These are phyloP conservation scores for Fusarium coicis DNA, from an alignment of 2,329 filamentous ascomycete species.

Conservation along the genomic window DNA sequence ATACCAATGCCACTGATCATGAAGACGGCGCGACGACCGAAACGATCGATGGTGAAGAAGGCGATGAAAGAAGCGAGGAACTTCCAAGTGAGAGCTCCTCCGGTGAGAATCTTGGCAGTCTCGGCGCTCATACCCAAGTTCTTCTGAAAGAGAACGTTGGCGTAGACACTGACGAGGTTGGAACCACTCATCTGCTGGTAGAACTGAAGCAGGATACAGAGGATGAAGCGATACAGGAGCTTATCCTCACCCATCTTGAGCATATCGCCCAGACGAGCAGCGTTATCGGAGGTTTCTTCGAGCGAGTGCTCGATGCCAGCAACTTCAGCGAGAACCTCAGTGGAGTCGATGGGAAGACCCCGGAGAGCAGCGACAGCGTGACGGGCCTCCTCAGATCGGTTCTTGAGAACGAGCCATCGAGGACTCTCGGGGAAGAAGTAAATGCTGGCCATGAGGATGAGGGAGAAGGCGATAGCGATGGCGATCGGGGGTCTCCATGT, in stretches of 20 bases:
- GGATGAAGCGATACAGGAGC: conserved; percentile 57
- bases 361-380: conserved; percentile 52
- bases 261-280: conserved; percentile 55
- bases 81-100: conserved; percentile 48
- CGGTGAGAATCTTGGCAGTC: conserved; percentile 40
- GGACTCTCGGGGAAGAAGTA: conserved; percentile 52
- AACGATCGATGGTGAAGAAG: conserved; percentile 46
- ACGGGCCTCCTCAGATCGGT: conserved; percentile 46
- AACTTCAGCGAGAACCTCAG: conserved; percentile 55
- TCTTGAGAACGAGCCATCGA: conserved; percentile 51
- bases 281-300: conserved; percentile 53
- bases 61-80: conserved; percentile 45
- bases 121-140: conserved; percentile 38
- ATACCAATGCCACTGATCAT: conserved; percentile 43
- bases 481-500: conserved; percentile 55
- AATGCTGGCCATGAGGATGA: conserved; percentile 48
- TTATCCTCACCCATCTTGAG: conserved; percentile 62
- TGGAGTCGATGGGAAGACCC: conserved; percentile 50
- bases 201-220: conserved; percentile 49
- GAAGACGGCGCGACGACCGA: conserved; percentile 43
- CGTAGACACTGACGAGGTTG: conserved; percentile 46
- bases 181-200: conserved; percentile 46
- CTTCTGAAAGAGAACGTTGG: conserved; percentile 45
- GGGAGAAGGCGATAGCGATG: conserved; percentile 48
- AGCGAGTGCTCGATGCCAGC: conserved; percentile 60